Evolutionary conservation across 2,329 filamentous ascomycete species (phyloP).

Genomic region (Curvularia eragrostidis): DNA sequence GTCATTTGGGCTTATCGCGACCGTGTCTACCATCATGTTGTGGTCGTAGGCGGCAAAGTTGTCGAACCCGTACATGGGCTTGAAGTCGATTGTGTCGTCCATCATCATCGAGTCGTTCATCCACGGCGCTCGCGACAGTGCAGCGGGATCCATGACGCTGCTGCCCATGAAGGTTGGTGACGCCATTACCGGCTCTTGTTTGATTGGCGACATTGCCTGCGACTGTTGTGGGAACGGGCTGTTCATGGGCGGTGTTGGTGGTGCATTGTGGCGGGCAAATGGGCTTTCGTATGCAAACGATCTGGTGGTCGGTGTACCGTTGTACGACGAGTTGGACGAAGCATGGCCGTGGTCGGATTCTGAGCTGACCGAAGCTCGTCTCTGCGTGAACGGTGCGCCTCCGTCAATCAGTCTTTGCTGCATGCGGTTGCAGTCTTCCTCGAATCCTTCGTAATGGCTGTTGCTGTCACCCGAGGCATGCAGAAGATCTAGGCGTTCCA

Average conservation of each 20-base stretch:
- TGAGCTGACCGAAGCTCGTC: conserved; percentile 63
- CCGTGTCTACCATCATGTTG: conserved; percentile 44
- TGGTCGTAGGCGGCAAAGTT: conserved; percentile 42
- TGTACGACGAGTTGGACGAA: conserved; percentile 46
- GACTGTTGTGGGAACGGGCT: conserved; percentile 48
- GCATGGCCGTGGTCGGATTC: conserved; percentile 63
- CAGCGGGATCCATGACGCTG: conserved; percentile 40
- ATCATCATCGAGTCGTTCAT: conserved; percentile 46
- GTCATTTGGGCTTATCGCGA: conserved; percentile 37
- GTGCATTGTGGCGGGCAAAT: conserved; percentile 43
- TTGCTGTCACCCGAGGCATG: conserved; percentile 58
- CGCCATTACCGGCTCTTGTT: conserved; percentile 42
- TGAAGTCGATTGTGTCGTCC: conserved; percentile 47
- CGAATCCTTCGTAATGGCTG: conserved; percentile 59
- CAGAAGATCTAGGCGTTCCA: conserved; percentile 64
- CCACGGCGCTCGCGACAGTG: conserved; percentile 41
- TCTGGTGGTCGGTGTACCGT: conserved; percentile 48
- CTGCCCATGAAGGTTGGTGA: conserved; percentile 41
- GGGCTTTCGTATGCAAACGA: conserved; percentile 41
- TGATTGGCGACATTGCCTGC: conserved; percentile 38
- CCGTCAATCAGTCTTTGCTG: conserved; percentile 62
- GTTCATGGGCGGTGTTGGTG: conserved; percentile 50
- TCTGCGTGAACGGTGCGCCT: conserved; percentile 60
- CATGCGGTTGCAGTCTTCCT: conserved; percentile 64
- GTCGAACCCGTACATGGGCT: conserved; percentile 45